Base-by-base conservation (phyloP, 2,329 filamentous ascomycete species). In the Massarina eburnea region DNA sequence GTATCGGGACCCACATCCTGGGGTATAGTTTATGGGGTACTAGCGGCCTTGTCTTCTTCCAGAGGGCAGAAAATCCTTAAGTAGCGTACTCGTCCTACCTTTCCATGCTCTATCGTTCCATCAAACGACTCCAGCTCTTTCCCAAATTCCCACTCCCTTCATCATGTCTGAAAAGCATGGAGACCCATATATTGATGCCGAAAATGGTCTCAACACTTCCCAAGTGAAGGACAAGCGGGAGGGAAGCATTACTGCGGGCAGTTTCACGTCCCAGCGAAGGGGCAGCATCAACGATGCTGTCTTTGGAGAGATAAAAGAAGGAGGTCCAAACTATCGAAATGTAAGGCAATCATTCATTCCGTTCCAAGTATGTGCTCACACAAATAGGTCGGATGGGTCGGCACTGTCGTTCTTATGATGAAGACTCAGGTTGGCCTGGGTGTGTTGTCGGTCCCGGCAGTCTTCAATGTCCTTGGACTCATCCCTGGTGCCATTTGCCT, bases 291-390 rank as follows among this genome's bases (percentile, higher is more conserved):
- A 45, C 10, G 59, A 62, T 47, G 59, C 52, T 37, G 71, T 89
- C 43, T 75, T 77, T 46, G 86, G 86, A 24, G 71, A 71, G 19
- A 52, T 62, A 9, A 55, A 45, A 1, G 59, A 62, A 37, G 61
- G 58, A 44, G 73, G 79, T 30, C 84, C 83, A 1, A 80, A 84
- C 53, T 83, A 85, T 61, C 56, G 88, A 20, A 52, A 49, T 39
- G 58, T 60, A 51, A 33, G 60, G 52, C 12, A 10, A 8, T 18
- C 27, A n/a, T 83, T 86, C 68, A 76, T 84, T 54, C n/a, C 32
- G 20, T 8, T 21, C 24, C 24, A 0, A 41, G 44, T 58, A 18
- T 54, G 32, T 1, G n/a, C 7, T 35, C 12, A 3, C 12, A 3
- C 4, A 15, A 15, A 24, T 27, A 65, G 61, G 60, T 64, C 18